phyloP scores from a whole-genome alignment of 2,329 filamentous ascomycete genomes.

The Trichoderma koningiopsis region DNA sequence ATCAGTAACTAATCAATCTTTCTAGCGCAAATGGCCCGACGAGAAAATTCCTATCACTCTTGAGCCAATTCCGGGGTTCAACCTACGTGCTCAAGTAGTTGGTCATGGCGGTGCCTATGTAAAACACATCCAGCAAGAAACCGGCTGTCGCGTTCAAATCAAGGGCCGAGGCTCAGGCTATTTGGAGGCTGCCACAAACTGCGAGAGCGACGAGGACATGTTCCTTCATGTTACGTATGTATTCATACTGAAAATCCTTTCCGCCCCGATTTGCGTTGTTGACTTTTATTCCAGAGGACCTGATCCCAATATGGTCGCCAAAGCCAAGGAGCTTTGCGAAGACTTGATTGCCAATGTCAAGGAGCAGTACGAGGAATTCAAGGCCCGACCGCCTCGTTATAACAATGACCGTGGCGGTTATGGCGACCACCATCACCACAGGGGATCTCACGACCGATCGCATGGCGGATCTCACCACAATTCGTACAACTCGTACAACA shows the following conservation, averaged over 20 bases:
- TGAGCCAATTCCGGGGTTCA: constrained; percentile 91
- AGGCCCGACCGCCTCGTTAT: constrained; percentile 72
- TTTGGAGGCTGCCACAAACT: constrained; percentile 83
- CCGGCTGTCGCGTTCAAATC: constrained; percentile 94
- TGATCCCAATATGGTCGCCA: constrained; percentile 80
- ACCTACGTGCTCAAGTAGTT: constrained; percentile 92
- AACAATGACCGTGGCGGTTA: constrained; percentile 49
- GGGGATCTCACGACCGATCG: constrained; percentile 41
- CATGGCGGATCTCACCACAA: constrained; percentile 36
- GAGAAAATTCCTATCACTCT: constrained; percentile 90
- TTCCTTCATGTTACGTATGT: constrained; percentile 92
- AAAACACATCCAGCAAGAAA: constrained; percentile 97
- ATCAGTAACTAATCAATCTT: constrained; percentile 4
- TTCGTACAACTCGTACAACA: constrained; percentile 36
- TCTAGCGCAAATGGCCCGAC: constrained; percentile 96
- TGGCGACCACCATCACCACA: constrained; percentile 35
- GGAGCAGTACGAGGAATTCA: constrained; percentile 88
- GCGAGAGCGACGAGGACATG: constrained; percentile 94
- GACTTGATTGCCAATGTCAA: constrained; percentile 85
- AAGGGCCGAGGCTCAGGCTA: constrained; percentile 96
- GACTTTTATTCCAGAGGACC: constrained; percentile 67
- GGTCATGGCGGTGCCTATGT: constrained; percentile 93
- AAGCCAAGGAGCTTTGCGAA: constrained; percentile 84
- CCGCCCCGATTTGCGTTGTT: constrained; percentile 33
- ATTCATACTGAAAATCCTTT: neutral